These are phyloP conservation scores for Croton setiger DNA, from an alignment of 441 rosid genomes.

Conservation along the genomic window DNA sequence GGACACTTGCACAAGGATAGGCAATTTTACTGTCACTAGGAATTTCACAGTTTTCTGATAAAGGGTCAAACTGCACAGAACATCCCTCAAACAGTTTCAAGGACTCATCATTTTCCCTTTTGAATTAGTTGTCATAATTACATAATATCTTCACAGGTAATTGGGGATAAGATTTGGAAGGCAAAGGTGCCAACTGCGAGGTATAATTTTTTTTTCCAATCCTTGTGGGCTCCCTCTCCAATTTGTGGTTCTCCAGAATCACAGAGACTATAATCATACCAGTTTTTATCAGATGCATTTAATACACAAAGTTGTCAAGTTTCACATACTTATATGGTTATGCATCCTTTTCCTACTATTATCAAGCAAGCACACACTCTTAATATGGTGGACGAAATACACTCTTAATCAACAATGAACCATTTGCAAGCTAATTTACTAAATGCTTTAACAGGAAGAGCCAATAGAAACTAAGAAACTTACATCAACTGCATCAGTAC, in stretches of 20 bases:
- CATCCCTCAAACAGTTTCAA: neutral
- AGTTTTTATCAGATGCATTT: neutral
- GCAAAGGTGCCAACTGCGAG: neutral
- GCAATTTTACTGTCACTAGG: neutral
- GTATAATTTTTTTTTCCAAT: neutral
- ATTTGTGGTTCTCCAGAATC: neutral
- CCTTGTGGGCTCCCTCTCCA: too few relatives aligned
- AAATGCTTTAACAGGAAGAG: neutral
- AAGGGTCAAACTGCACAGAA: too few relatives aligned
- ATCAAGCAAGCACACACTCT: neutral
- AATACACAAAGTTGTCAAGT: neutral
- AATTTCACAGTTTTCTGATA: neutral
- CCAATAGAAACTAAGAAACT: constrained; percentile 31
- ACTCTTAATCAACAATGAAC: neutral
- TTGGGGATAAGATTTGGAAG: too few relatives aligned
- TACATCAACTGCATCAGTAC: constrained; percentile 97
- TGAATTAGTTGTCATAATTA: neutral
- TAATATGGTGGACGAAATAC: neutral
- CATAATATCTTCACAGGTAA: neutral
- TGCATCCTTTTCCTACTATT: too few relatives aligned
- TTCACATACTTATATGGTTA: neutral
- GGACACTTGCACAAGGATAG: too few relatives aligned
- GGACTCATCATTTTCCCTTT: neutral
- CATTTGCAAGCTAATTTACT: neutral
- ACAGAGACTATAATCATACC: neutral